phyloP scores from a whole-genome alignment of 2,329 filamentous ascomycete species.

The Colletotrichum sp. region DNA sequence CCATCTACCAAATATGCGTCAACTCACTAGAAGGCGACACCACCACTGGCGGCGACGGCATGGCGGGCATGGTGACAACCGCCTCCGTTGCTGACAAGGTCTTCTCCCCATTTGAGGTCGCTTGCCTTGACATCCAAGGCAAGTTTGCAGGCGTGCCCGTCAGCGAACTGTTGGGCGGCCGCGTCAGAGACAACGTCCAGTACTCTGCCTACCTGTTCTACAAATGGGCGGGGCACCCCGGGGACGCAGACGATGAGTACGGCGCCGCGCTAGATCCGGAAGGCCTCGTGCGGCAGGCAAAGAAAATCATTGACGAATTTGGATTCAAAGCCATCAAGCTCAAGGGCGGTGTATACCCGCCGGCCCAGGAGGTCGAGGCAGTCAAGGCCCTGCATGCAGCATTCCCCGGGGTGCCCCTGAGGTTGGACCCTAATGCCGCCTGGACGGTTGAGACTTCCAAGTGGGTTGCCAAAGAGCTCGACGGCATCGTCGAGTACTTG shows the following conservation, averaged over 20 bases:
- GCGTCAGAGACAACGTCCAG: slow-evolving; percentile 41
- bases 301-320: slow-evolving; percentile 44
- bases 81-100: slow-evolving; percentile 44
- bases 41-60: slow-evolving; percentile 64
- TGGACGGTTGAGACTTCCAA: slow-evolving; percentile 43
- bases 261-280: slow-evolving; percentile 38
- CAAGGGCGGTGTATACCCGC: slow-evolving; percentile 46
- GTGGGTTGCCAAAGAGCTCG: slow-evolving; percentile 41
- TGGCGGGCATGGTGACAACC: slow-evolving; percentile 54
- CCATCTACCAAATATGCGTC: slow-evolving; percentile 82
- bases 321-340: slow-evolving; percentile 48
- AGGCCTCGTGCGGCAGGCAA: slow-evolving; percentile 38
- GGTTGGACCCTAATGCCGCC: slow-evolving; percentile 42
- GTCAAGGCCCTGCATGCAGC: slow-evolving; percentile 40
- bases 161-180: slow-evolving; percentile 42
- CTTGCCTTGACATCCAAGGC: slow-evolving; percentile 45
- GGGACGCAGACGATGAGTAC: slow-evolving; percentile 42
- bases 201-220: slow-evolving; percentile 50
- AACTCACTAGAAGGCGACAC: slow-evolving; percentile 61
- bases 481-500: slow-evolving; percentile 41
- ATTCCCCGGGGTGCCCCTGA: slow-evolving; percentile 39
- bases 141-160: slow-evolving; percentile 43
- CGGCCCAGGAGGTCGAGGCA: slow-evolving; percentile 41
- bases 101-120: slow-evolving; percentile 47
- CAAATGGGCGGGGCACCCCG: slow-evolving; percentile 46